A percentile compares a stretch with the other conserved stretches of the same genome.
phyloP scores from a whole-genome alignment of 805 yeast species.

The Starmerella floris region DNA sequence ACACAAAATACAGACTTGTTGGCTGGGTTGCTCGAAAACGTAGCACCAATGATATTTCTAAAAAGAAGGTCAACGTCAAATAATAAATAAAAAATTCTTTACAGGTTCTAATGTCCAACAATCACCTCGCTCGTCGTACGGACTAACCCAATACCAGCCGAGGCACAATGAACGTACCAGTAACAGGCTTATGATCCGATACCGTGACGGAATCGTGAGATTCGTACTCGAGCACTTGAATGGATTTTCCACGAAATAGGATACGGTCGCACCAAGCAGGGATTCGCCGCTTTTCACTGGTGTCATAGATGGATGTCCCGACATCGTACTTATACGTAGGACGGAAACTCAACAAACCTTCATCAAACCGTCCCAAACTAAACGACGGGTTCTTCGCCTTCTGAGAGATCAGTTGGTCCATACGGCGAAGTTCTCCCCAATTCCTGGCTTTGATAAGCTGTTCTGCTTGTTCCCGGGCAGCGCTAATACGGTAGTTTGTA shows the following conservation, averaged over 20 bases:
- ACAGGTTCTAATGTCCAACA: too few species aligned
- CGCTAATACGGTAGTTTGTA: conserved; percentile 69
- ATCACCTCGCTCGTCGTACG: too few species aligned
- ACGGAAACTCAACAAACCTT: conserved; percentile 61
- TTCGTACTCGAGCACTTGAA: conserved; percentile 49
- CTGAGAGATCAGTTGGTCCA: conserved; percentile 69
- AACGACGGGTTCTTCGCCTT: conserved; percentile 54
- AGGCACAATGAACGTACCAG: conserved; percentile 44
- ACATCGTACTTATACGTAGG: conserved; percentile 94
- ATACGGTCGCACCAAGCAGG: conserved; percentile 98
- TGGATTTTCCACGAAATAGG: conserved; percentile 45
- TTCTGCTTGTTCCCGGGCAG: conserved; percentile 60
- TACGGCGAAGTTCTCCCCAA: conserved; percentile 42
- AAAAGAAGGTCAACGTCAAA: too few species aligned
- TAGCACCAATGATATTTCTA: too few species aligned
- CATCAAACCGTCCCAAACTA: conserved; percentile 62
- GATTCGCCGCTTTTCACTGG: conserved; percentile 79
- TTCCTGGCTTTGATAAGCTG: conserved; percentile 37
- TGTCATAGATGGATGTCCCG: conserved; percentile 68
- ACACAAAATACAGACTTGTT: conserved; percentile 21
- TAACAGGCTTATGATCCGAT: conserved; percentile 88
- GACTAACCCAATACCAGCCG: conserved; percentile 31
- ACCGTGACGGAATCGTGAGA: conserved; percentile 41
- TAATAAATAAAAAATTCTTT: too few species aligned
- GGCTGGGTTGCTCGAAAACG: conserved; percentile 19